Evolutionary conservation across 202 grass and related monocot genomes (phyloP).

Genomic region (Zoysia matrella): DNA sequence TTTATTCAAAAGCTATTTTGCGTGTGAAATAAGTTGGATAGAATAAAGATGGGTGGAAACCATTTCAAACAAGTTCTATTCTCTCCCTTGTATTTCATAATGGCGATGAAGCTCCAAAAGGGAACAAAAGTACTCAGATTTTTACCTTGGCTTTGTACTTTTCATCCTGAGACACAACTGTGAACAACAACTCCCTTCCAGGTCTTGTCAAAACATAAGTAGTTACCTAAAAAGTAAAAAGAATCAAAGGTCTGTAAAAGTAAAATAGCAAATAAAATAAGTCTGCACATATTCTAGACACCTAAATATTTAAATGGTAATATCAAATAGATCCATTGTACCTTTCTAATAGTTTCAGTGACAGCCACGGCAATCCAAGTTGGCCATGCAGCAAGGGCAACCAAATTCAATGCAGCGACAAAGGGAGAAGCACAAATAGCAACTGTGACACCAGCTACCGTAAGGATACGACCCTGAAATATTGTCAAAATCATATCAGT

Average conservation of each 20-base stretch:
- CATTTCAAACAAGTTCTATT: neutral
- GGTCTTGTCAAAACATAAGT: slow-evolving; percentile 96
- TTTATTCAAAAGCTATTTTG: neutral
- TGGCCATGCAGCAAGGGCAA: slow-evolving; percentile 84
- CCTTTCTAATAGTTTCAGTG: slow-evolving; percentile 89
- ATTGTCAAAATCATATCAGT: neutral
- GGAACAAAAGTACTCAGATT: too few relatives aligned
- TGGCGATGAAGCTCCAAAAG: too few relatives aligned
- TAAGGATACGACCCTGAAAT: slow-evolving; percentile 83
- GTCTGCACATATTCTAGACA: neutral
- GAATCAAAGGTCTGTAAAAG: neutral
- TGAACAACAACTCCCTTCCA: slow-evolving; percentile 90
- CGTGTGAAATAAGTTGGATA: neutral
- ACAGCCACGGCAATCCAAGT: slow-evolving; percentile 87
- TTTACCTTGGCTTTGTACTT: slow-evolving; percentile 98
- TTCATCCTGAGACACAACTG: slow-evolving; percentile 92
- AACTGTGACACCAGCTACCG: slow-evolving; percentile 76
- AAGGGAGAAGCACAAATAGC: slow-evolving; percentile 85
- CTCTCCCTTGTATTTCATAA: too few relatives aligned
- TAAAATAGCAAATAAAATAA: neutral
- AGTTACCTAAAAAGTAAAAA: slow-evolving; percentile 51
- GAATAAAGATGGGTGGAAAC: neutral
- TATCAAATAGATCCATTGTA: slow-evolving; percentile 11
- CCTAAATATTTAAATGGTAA: slow-evolving; percentile 14
- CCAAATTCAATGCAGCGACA: slow-evolving; percentile 73